Conservation (phyloP, 1,139 yeast genomes). For the Saccharomyces hybrid region DNA sequence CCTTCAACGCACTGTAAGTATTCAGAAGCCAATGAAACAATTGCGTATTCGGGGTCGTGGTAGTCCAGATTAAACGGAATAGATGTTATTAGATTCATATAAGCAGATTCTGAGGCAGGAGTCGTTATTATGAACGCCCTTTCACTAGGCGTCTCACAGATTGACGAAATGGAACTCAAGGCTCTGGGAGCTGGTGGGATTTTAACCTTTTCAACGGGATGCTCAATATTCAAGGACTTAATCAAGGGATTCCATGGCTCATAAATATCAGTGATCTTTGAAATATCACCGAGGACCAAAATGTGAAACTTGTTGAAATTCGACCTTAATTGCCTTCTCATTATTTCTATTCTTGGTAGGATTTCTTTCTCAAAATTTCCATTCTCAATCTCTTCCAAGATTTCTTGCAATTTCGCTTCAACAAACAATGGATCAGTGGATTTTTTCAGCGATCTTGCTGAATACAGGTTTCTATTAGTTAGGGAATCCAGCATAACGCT, state of each 20-base stretch:
- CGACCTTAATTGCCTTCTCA: constrained; percentile 53
- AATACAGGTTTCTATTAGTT: constrained; percentile 45
- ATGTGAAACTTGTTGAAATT: constrained; percentile 54
- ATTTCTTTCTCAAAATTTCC: constrained; percentile 36
- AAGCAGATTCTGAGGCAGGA: constrained; percentile 87
- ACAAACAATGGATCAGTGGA: constrained; percentile 60
- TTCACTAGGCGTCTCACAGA: constrained; percentile 47
- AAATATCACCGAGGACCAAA: constrained; percentile 63
- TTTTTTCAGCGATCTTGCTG: constrained; percentile 54
- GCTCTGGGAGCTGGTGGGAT: constrained; percentile 46
- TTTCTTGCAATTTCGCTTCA: constrained; percentile 49
- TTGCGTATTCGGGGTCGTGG: constrained; percentile 58
- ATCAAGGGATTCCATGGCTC: constrained; percentile 50
- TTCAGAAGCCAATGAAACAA: constrained; percentile 66
- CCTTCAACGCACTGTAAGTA: constrained; percentile 88
- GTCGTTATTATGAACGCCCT: constrained; percentile 62
- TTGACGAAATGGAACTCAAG: constrained; percentile 44
- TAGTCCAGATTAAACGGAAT: constrained; percentile 53
- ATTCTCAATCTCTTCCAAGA: constrained; percentile 45
- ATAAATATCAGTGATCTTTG: constrained; percentile 25
- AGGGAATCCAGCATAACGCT: constrained; percentile 61
- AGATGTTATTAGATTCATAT: constrained; percentile 51
- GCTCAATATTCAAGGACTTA: constrained; percentile 10
- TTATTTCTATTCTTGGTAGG: constrained; percentile 45
- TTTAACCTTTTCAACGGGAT: constrained; percentile 7